Evolutionary conservation across 768 basidiomycete species (phyloP).

Genomic region (Symmetrospora coprosmae): DNA sequence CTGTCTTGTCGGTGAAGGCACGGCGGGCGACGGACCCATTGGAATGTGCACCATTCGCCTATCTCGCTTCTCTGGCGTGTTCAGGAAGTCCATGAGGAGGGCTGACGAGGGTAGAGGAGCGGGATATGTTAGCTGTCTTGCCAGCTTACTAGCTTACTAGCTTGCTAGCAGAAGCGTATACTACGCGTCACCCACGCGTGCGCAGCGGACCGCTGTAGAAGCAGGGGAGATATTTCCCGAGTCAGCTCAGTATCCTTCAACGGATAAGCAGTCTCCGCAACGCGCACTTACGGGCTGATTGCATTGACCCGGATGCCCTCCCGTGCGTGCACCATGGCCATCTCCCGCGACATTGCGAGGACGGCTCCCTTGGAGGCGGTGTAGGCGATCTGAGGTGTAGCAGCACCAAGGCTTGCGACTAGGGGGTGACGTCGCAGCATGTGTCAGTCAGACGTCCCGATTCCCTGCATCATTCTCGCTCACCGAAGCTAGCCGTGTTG

Average conservation of each 20-base stretch:
- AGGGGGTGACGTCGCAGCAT: not conserved
- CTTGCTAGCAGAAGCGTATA: not conserved
- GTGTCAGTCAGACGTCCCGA: not conserved
- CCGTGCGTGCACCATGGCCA: conserved; percentile 92
- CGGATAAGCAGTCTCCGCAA: too few relatives aligned
- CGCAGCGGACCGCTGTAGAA: conserved; percentile 74
- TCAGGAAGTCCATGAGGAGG: conserved; percentile 93
- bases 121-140: too few relatives aligned
- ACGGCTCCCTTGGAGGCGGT: conserved; percentile 96
- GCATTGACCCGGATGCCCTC: conserved; percentile 95
- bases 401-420: conserved; percentile 86
- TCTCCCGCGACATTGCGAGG: conserved; percentile 93
- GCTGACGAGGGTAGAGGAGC: conserved; percentile 44
- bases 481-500: conserved; percentile 79
- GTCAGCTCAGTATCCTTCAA: too few relatives aligned
- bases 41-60: conserved; percentile 60
- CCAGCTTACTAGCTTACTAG: too few relatives aligned
- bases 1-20: too few relatives aligned
- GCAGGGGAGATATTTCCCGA: too few relatives aligned
- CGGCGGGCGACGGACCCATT: not conserved
- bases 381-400: conserved; percentile 96
- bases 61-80: conserved; percentile 87
- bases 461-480: not conserved
- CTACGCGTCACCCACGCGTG: conserved; percentile 56
- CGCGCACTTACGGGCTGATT: conserved; percentile 64